phyloP scores from a whole-genome alignment of 2,329 filamentous ascomycete species.

The Magnaporthiopsis poae region DNA sequence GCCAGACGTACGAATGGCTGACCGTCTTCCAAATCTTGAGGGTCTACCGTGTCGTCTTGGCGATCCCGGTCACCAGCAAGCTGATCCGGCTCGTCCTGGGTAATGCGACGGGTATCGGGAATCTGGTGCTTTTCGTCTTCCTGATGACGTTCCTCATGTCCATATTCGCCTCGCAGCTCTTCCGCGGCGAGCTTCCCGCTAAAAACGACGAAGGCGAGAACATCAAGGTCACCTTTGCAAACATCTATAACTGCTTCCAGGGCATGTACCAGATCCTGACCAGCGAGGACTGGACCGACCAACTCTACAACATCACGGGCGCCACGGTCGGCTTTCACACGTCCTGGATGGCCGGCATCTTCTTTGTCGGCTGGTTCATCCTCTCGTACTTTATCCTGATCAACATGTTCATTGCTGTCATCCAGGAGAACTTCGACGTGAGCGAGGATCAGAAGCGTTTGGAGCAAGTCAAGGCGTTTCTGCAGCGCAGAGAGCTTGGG shows the following conservation, averaged over 20 bases:
- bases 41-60: conserved; percentile 83
- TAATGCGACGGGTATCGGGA: conserved; percentile 83
- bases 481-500: conserved; percentile 80
- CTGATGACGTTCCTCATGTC: conserved; percentile 87
- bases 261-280: conserved; percentile 97
- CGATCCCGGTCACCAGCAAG: conserved; percentile 75
- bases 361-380: conserved; percentile 92
- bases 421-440: conserved; percentile 98
- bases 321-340: conserved; percentile 57
- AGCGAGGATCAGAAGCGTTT: conserved; percentile 96
- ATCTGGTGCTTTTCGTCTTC: conserved; percentile 93
- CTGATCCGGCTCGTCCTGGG: conserved; percentile 81
- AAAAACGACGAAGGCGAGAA: conserved; percentile 51
- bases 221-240: conserved; percentile 68
- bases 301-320: conserved; percentile 72
- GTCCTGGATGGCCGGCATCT: conserved; percentile 86
- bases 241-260: conserved; percentile 90
- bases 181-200: conserved; percentile 71
- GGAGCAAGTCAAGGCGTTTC: conserved; percentile 89
- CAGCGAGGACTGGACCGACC: conserved; percentile 87
- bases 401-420: conserved; percentile 99
- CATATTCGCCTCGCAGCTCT: conserved; percentile 86
- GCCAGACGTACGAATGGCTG: conserved; percentile 72
- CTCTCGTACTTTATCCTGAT: conserved; percentile 88
- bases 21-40: conserved; percentile 88